phyloP scores from a whole-genome alignment of 2,329 filamentous ascomycete genomes.

The Beauveria sp. region DNA sequence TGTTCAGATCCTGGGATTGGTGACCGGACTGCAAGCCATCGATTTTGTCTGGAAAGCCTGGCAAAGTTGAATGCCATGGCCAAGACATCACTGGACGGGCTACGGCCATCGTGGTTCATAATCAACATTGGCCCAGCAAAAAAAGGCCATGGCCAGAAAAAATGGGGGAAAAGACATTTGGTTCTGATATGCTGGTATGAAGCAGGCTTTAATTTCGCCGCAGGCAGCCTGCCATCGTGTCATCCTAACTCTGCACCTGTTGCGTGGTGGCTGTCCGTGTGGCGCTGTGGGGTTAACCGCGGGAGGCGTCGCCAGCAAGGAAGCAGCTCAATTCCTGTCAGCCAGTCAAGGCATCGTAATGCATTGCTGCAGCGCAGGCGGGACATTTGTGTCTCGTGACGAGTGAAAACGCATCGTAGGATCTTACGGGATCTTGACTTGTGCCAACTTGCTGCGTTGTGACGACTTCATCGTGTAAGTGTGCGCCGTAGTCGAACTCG shows the following conservation, averaged over 20 bases:
- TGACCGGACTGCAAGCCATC: neutral
- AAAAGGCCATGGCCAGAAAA: neutral
- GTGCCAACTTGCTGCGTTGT: too few relatives aligned
- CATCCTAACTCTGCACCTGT: neutral
- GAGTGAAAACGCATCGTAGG: neutral
- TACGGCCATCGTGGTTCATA: neutral
- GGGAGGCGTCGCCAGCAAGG: neutral
- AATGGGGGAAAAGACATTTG: neutral
- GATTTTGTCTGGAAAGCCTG: neutral
- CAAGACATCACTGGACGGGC: neutral
- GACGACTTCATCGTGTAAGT: too few relatives aligned
- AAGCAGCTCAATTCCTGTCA: neutral
- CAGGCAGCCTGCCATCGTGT: too few relatives aligned
- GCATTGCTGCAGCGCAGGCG: neutral
- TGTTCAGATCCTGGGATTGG: neutral
- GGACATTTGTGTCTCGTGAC: neutral
- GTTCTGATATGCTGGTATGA: neutral
- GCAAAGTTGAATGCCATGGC: neutral
- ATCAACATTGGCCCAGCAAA: neutral
- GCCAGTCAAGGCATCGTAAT: neutral
- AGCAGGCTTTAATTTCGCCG: neutral
- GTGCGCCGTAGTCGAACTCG: too few relatives aligned
- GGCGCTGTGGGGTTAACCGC: constrained; percentile 2
- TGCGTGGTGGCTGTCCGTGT: constrained; percentile 2
- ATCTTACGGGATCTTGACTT: neutral